Conservation (phyloP, 2,329 filamentous ascomycete species). For the Trichoderma sp. region DNA sequence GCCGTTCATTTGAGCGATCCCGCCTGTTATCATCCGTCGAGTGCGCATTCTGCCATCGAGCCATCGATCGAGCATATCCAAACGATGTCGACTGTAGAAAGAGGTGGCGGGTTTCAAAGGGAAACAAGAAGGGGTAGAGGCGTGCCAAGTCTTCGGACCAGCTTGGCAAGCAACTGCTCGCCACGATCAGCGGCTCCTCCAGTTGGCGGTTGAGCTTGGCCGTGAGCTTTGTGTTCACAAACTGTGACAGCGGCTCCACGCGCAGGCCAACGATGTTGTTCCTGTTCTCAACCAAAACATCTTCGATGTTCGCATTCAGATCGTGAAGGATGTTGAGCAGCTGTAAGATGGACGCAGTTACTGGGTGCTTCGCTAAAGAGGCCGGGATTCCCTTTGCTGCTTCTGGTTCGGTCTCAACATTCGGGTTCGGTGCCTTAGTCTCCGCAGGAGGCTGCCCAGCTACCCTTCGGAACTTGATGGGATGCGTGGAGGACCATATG, state of each 20-base stretch:
- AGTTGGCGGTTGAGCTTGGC: conserved; percentile 96
- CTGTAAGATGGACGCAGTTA: conserved; percentile 83
- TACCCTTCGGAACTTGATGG: conserved; percentile 88
- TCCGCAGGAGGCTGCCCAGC: conserved; percentile 79
- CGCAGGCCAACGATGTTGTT: conserved; percentile 71
- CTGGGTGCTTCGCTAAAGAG: conserved; percentile 80
- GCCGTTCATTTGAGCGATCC: conserved; percentile 85
- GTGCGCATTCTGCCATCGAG: conserved; percentile 92
- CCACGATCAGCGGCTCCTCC: conserved; percentile 94
- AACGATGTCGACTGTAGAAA: conserved; percentile 98
- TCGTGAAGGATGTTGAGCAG: conserved; percentile 89
- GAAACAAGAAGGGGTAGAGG: conserved; percentile 94
- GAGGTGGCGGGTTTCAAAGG: conserved; percentile 94
- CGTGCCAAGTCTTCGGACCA: conserved; percentile 96
- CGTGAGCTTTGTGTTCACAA: conserved; percentile 97
- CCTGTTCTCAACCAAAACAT: conserved; percentile 75
- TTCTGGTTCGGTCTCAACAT: conserved; percentile 53
- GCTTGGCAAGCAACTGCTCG: conserved; percentile 90
- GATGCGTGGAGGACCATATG: conserved; percentile 87
- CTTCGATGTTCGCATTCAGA: conserved; percentile 89
- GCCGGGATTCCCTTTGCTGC: conserved; percentile 67
- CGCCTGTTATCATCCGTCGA: conserved; percentile 76
- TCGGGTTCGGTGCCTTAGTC: conserved; percentile 59
- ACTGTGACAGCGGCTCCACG: conserved; percentile 83
- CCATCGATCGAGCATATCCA: conserved; percentile 96